Evolutionary conservation across 2,329 filamentous ascomycete genomes (phyloP).

Genomic region (Cladophialophora bantiana): DNA sequence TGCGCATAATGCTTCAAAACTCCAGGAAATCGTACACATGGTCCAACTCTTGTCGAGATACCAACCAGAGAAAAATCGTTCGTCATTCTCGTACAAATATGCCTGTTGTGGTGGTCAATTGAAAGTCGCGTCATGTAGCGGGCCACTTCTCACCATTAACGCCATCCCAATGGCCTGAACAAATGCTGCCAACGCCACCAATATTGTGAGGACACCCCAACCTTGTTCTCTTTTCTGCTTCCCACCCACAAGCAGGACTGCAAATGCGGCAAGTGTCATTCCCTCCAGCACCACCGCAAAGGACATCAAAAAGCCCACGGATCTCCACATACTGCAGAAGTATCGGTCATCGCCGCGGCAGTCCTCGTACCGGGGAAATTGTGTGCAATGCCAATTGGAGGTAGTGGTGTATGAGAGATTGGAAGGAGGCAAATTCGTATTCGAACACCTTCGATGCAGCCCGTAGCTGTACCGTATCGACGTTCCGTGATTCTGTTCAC

Average conservation of each 20-base stretch:
- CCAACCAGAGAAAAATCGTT: constrained; percentile 84
- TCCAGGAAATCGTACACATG: constrained; percentile 70
- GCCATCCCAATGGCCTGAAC: constrained; percentile 79
- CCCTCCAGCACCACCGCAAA: constrained; percentile 84
- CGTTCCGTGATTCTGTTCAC: constrained; percentile 43
- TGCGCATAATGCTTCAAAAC: constrained; percentile 60
- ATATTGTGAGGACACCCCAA: constrained; percentile 75
- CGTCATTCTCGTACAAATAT: constrained; percentile 82
- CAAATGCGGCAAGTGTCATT: constrained; percentile 78
- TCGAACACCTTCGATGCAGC: constrained; percentile 75
- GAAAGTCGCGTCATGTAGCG: neutral
- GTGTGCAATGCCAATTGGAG: constrained; percentile 59
- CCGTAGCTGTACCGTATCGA: constrained; percentile 73
- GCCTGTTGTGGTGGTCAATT: constrained; percentile 60
- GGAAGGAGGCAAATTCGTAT: constrained; percentile 33
- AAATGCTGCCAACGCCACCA: constrained; percentile 71
- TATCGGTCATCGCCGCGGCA: constrained; percentile 71
- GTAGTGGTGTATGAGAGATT: constrained; percentile 66
- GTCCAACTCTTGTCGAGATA: constrained; percentile 79
- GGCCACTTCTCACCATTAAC: constrained; percentile 72
- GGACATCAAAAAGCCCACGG: constrained; percentile 84
- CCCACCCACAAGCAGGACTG: constrained; percentile 78
- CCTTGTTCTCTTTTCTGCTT: constrained; percentile 80
- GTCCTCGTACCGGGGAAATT: constrained; percentile 72
- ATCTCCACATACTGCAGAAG: constrained; percentile 93